Percentiles rank a stretch among this genome's conserved stretches.
Conservation (phyloP, 2,329 filamentous ascomycete species). For the Incumbomyces delicatus region DNA sequence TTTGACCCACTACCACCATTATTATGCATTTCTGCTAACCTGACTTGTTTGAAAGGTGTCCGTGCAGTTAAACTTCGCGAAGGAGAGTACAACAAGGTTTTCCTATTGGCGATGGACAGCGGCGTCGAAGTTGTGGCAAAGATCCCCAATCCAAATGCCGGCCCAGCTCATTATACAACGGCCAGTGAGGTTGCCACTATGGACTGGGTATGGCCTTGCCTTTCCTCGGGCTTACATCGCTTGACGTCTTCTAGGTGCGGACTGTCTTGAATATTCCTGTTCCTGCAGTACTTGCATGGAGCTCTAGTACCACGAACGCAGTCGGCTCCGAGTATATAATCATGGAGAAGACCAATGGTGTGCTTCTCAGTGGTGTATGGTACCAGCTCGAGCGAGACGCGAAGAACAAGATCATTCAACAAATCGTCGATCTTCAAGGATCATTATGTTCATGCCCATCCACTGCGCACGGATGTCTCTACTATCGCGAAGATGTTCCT, state of each 20-base stretch:
- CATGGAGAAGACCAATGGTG: conserved; percentile 24
- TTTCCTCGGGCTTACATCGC: too few species aligned
- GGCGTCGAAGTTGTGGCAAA: conserved; percentile 23
- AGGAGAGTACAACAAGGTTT: neutral
- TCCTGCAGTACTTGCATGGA: conserved; percentile 22
- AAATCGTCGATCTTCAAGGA: too few species aligned
- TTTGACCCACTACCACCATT: too few species aligned
- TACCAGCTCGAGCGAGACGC: too few species aligned
- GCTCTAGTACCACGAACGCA: conserved; percentile 16
- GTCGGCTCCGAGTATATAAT: conserved; percentile 24
- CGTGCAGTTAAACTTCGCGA: neutral
- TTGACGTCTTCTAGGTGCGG: conserved; percentile 8
- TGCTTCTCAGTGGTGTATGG: conserved; percentile 24
- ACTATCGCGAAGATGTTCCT: too few species aligned
- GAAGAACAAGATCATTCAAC: too few species aligned
- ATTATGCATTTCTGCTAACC: too few species aligned
- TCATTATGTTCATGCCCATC: too few species aligned
- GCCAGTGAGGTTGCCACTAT: conserved; percentile 25
- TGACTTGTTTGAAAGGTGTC: too few species aligned
- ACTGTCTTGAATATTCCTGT: conserved; percentile 20
- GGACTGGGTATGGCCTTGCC: conserved; percentile 11
- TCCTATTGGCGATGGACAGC: neutral
- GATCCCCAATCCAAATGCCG: conserved; percentile 25
- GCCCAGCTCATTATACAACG: conserved; percentile 22
- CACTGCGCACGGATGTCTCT: too few species aligned